phyloP scores from a whole-genome alignment of 306 rosid species.

The Quercus suber region DNA sequence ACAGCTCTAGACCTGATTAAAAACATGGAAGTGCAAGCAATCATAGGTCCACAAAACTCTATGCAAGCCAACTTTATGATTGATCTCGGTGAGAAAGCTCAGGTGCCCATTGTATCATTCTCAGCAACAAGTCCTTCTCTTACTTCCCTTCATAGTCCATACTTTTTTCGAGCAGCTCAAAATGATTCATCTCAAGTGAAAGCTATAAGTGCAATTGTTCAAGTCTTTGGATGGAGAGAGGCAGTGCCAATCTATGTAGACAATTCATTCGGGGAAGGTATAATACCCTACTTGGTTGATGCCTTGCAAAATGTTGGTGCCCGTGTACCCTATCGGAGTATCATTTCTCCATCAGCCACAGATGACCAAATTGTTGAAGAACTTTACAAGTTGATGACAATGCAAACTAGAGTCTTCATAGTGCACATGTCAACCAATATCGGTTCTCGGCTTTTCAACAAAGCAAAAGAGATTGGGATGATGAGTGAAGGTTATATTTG shows the following conservation, averaged over 20 bases:
- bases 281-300: constrained; percentile 43
- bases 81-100: constrained; percentile 41
- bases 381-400: constrained; percentile 43
- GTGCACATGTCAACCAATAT: constrained; percentile 41
- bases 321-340: constrained; percentile 32
- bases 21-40: constrained; percentile 27
- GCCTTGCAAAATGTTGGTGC: constrained; percentile 31
- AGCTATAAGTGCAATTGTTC: constrained; percentile 34
- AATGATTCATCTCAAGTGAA: constrained; percentile 42
- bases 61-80: constrained; percentile 49
- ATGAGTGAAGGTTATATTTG: constrained; percentile 51
- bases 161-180: constrained; percentile 43
- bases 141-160: constrained; percentile 31
- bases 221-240: constrained; percentile 47
- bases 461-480: constrained; percentile 51
- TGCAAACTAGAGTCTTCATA: constrained; percentile 52
- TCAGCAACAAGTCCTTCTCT: constrained; percentile 57
- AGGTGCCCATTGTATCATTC: constrained; percentile 49
- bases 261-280: constrained; percentile 42
- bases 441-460: constrained; percentile 34
- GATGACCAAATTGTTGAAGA: constrained; percentile 31
- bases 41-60: constrained; percentile 49
- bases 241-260: constrained; percentile 45
- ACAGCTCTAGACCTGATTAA: constrained; percentile 27
- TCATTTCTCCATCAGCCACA: constrained; percentile 30